Percentiles rank a stretch among this genome's conserved stretches.
Evolutionary conservation across 345 rosid species (phyloP).

Genomic region (Lumnitzera racemosa): DNA sequence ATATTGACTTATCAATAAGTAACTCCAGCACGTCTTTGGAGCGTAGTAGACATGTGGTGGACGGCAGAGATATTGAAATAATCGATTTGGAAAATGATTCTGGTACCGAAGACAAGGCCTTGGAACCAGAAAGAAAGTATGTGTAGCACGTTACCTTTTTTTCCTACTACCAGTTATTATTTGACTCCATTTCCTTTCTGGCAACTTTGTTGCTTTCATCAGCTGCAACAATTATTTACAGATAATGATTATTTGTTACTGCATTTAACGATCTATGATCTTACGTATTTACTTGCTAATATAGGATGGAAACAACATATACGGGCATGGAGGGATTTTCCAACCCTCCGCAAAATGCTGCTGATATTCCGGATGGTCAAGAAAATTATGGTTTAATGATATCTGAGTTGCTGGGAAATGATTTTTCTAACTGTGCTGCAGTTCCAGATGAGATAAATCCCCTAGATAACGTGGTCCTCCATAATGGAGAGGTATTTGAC

Average conservation of each 20-base stretch:
- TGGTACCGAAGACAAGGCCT: constrained; percentile 42
- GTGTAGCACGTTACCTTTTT: constrained; percentile 8
- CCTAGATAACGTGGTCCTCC: constrained; percentile 48
- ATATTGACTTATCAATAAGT: constrained; percentile 72
- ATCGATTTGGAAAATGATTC: constrained; percentile 87
- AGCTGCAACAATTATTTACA: neutral
- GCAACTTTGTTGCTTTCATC: neutral
- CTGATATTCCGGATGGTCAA: constrained; percentile 49
- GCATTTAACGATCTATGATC: constrained; percentile 2
- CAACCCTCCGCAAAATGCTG: constrained; percentile 24
- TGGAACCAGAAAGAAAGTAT: constrained; percentile 55
- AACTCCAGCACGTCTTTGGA: constrained; percentile 47
- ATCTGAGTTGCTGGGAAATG: constrained; percentile 57
- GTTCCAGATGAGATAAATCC: constrained; percentile 44
- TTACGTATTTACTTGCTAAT: constrained; percentile 7
- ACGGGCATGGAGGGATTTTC: constrained; percentile 33
- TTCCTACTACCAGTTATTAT: neutral
- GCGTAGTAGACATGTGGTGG: constrained; percentile 31
- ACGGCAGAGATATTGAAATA: constrained; percentile 70
- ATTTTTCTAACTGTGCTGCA: constrained; percentile 46
- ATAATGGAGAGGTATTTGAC: constrained; percentile 57
- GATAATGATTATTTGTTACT: constrained; percentile 3
- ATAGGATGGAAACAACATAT: constrained; percentile 62
- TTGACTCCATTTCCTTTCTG: neutral
- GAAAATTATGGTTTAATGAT: constrained; percentile 73